Conservation (phyloP, 169 alveolate species). For the Cryptosporidium ryanae region DNA sequence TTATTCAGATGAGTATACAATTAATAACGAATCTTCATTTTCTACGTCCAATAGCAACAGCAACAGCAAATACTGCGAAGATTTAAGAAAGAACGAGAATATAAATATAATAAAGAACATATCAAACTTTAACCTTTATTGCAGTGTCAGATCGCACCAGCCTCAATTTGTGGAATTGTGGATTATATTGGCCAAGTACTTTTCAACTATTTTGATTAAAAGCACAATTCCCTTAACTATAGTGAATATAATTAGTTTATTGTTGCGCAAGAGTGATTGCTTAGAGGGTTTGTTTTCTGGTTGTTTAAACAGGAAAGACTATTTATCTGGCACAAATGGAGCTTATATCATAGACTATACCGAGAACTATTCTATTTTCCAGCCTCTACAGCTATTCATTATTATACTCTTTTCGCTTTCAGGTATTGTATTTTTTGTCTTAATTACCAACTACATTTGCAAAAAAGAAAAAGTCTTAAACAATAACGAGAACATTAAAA, state of each 20-base stretch:
- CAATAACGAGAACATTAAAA: background rate
- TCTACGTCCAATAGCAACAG: background rate
- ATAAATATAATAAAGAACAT: constrained; percentile 10
- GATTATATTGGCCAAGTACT: constrained; percentile 57
- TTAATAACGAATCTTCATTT: background rate
- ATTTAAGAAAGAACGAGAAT: background rate
- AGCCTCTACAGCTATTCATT: constrained; percentile 36
- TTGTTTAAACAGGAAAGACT: background rate
- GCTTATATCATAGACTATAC: background rate
- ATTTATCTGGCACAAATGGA: background rate
- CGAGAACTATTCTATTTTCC: constrained; percentile 32
- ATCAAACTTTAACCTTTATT: constrained; percentile 46
- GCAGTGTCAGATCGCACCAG: constrained; percentile 65
- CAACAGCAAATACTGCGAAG: background rate
- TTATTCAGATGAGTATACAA: background rate
- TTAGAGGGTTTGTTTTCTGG: constrained; percentile 26
- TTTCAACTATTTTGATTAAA: constrained; percentile 25
- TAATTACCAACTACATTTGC: constrained; percentile 22
- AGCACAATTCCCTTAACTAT: constrained; percentile 62
- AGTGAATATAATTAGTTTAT: background rate
- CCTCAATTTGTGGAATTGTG: constrained; percentile 57
- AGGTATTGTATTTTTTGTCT: constrained; percentile 6
- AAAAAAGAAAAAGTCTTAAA: background rate
- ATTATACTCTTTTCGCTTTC: background rate
- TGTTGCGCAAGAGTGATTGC: constrained; percentile 28